Evolutionary conservation across 352 stramenopile genomes (phyloP).

Genomic region (Pythium utonaiense): DNA sequence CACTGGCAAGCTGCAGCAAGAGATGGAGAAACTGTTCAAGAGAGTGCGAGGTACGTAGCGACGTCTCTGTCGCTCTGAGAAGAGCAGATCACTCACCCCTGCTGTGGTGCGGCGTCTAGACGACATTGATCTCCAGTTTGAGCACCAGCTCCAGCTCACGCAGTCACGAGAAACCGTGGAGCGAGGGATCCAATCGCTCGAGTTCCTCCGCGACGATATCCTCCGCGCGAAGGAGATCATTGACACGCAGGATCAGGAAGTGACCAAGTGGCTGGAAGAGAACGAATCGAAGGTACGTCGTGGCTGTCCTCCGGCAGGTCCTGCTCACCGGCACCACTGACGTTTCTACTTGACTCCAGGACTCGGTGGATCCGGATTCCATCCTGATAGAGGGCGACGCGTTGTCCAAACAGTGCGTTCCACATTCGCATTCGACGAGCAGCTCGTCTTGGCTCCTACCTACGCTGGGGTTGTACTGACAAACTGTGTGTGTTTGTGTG

Average conservation of each 20-base stretch:
- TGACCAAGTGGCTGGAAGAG: constrained; percentile 63
- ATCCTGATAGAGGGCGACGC: constrained; percentile 76
- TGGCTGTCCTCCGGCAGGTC: no score
- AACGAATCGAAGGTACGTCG: constrained; percentile 62
- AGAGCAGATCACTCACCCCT: background rate
- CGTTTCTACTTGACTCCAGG: constrained; percentile 28
- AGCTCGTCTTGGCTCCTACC: no score
- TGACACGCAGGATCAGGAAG: constrained; percentile 53
- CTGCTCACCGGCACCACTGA: no score
- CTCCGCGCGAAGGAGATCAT: constrained; percentile 45
- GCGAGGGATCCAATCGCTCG: constrained; percentile 67
- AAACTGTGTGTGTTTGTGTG: background rate
- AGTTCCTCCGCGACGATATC: constrained; percentile 69
- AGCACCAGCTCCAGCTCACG: constrained; percentile 79
- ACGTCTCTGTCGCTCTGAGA: background rate
- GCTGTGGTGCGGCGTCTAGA: constrained; percentile 20
- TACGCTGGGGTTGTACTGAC: background rate
- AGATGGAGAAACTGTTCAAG: constrained; percentile 76
- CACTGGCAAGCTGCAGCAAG: constrained; percentile 75
- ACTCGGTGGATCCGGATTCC: constrained; percentile 70
- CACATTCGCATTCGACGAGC: background rate
- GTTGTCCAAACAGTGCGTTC: constrained; percentile 78
- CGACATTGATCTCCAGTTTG: constrained; percentile 84
- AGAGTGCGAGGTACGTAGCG: constrained; percentile 53
- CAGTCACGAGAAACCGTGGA: constrained; percentile 78